A percentile compares a stretch with the other conserved stretches of the same genome.
Evolutionary conservation across 2,329 filamentous ascomycete genomes (phyloP).

Genomic region (Scleromitrula shiraiana): DNA sequence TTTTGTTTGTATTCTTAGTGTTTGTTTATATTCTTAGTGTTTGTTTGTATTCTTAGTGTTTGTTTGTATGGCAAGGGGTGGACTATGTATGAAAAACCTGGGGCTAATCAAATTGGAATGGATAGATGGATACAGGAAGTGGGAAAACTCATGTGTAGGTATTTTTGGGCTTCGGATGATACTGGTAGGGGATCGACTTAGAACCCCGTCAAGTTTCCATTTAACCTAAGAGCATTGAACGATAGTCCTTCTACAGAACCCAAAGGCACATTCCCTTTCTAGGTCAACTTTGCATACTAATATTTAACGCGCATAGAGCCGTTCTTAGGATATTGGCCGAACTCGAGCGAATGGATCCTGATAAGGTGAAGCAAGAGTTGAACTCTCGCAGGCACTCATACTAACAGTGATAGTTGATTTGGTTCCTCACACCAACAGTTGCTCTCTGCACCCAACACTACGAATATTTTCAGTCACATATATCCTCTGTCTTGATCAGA

Average conservation of each 20-base stretch:
- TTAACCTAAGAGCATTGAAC: not conserved
- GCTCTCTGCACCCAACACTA: conserved; percentile 60
- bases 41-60: no score
- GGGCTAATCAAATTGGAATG: not conserved
- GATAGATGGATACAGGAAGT: conserved; percentile 10
- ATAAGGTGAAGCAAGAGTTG: conserved; percentile 40
- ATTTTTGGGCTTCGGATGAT: conserved; percentile 24
- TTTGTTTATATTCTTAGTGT: not conserved
- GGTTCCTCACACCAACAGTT: conserved; percentile 68
- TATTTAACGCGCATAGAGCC: conserved; percentile 31
- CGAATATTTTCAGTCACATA: conserved; percentile 49
- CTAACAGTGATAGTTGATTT: conserved; percentile 42
- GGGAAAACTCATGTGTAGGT: conserved; percentile 12
- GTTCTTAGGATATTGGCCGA: conserved; percentile 60
- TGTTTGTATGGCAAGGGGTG: not conserved
- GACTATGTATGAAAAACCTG: not conserved
- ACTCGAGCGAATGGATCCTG: conserved; percentile 43
- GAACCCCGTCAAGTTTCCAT: no score
- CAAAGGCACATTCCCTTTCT: not conserved
- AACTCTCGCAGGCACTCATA: not conserved
- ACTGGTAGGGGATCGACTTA: not conserved
- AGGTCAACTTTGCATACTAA: not conserved
- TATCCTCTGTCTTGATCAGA: conserved; percentile 44
- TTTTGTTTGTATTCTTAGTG: not conserved
- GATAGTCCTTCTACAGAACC: not conserved